These are phyloP conservation scores for Agrocybe praecox DNA, from an alignment of 768 basidiomycete species.

Conservation along the genomic window DNA sequence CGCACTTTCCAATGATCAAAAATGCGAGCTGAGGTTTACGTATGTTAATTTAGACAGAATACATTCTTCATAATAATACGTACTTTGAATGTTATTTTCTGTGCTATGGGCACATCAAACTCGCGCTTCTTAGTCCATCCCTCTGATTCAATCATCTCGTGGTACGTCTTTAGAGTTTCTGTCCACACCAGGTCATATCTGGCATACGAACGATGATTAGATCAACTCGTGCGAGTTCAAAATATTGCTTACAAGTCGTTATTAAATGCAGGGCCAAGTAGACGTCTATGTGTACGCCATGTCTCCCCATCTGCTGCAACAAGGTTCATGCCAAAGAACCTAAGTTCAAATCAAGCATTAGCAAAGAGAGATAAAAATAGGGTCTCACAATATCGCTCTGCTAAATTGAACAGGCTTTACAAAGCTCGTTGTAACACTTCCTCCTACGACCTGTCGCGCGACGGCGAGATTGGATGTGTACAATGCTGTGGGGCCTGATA, in stretches of 20 bases:
- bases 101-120: constrained; percentile 31
- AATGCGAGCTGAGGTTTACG: constrained; percentile 36
- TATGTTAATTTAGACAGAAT: background rate
- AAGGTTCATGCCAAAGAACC: constrained; percentile 49
- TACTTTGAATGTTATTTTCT: constrained; percentile 39
- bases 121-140: constrained; percentile 31
- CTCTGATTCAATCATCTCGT: constrained; percentile 40
- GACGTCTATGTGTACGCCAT: constrained; percentile 48
- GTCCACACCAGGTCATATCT: constrained; percentile 47
- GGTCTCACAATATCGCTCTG: constrained; percentile 32
- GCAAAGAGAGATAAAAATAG: background rate
- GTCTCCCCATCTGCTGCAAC: constrained; percentile 43
- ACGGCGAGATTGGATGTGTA: constrained; percentile 51
- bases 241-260: constrained; percentile 34
- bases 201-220: background rate
- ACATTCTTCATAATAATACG: background rate
- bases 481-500: constrained; percentile 36
- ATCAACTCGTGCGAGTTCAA: constrained; percentile 17
- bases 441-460: constrained; percentile 42
- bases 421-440: constrained; percentile 40
- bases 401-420: constrained; percentile 39
- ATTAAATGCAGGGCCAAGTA: constrained; percentile 47
- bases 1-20: constrained; percentile 45
- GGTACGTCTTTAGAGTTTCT: constrained; percentile 35
- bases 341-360: constrained; percentile 18